Base-by-base conservation (phyloP, 257 asterid species). In the Verbena officinalis region DNA sequence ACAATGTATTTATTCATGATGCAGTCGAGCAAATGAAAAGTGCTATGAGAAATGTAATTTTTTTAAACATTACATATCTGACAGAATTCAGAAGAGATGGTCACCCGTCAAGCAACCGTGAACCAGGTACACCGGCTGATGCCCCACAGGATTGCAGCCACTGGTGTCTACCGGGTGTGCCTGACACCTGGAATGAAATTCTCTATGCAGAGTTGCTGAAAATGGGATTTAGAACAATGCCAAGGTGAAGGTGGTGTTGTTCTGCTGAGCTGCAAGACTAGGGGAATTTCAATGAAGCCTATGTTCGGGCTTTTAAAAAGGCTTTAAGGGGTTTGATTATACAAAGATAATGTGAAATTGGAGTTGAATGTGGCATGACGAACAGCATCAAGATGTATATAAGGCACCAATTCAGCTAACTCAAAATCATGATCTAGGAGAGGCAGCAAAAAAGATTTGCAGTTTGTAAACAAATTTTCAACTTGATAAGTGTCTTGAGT, bases 81-180 rank as follows among this genome's bases (percentile, higher is more conserved):
- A 83, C 91, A 3, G 86, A 80, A 52, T 73, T 80, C 1, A 80
- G 95, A 60, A 88, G 75, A 71, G 96, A 91, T 38, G 94, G 95
- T 3, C 95, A 84, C 73, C 98, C 96, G 6, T 84, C 95, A 0
- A 76, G 67, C 74, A 72, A 88, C 58, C 86, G 98, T 1, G 95
- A 91, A 64, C 82, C 79, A 7, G 88, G 94, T 17, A 81, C 88
- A 36, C 82, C 81, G n/a, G 65, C 2, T 7, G 46, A 19, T 14
- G 86, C 96, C 2, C 89, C 95, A 21, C 88, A 91, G 78, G 94
- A 86, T 56, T 91, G 96, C 78, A 86, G 95, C 77, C 97, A 90
- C 67, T 90, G 95, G 94, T 91, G 98, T 85, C 73, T 88, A 61
- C 98, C 96, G 4, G 96, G 98, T 55, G 94, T 83, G 60, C 94